Evolutionary conservation across 208 protist genomes (phyloP), one percentile per base, ranked within the genome.

Genomic region (Trypanosoma melophagium): DNA sequence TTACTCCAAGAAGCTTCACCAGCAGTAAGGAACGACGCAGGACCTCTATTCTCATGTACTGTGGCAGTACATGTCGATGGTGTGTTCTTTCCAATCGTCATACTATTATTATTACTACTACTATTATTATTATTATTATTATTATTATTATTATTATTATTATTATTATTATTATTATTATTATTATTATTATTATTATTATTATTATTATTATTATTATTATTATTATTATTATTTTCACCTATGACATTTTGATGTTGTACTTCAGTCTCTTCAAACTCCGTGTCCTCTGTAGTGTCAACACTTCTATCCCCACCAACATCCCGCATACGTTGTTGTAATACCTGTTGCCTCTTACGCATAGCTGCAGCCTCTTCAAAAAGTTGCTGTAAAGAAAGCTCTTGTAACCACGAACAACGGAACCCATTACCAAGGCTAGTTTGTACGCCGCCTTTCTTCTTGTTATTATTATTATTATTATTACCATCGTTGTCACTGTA

Each of bases 311-410:
- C 57, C 47, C 44, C 31, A 17, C 22, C 21, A 13, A 58, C 28
- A 22, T 52, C 50, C 24, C 50, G 50, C 55, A 66, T 66, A 7
- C 38, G 41, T 63, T 85, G 80, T 69, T 91, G 78, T 17, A 90
- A 69, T 9, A 80, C 67, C 12, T 84, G 58, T 45, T 89, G 86
- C 41, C 76, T 74, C 50, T 79, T 69, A 21, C 80, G 77, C 45
- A 94, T 83, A 12, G 77, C 67, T 13, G 85, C 84, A 16, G 88
- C 88, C 22, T 78, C 81, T 25, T 90, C 83, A 51, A 94, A 88
- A 44, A 94, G 68, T 70, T 90, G 77, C 13, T 83, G 79, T 17
- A 94, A 63, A 10, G 88, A 90, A 47, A 90, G 67, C 0, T 74
- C 57, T 49, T 81, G 59, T 25, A 71, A 24, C 24, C 13, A 28